Base-by-base conservation (phyloP, 176 grass and related monocot genomes). In the Carex myosuroides region DNA sequence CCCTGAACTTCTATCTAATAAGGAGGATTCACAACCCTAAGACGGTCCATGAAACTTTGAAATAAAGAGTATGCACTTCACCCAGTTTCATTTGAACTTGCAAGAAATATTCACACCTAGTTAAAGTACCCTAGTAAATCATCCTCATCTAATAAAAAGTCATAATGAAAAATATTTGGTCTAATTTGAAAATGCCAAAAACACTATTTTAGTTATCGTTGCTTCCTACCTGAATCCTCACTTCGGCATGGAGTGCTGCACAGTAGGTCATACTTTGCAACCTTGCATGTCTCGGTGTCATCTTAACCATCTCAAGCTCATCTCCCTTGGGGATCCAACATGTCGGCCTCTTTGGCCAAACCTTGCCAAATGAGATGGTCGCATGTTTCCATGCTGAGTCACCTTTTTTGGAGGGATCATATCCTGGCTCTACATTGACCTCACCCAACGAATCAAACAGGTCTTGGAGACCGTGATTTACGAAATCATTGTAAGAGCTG, bases 191-290 rank as follows among this genome's bases (percentile, higher is more conserved):
- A 52, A 53, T 26, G 17, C 0, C 1, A 77, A 77, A 77, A 56
- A 77, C 12, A 48, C 48, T 14, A 29, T 6, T 56, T 30, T 54
- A 33, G 21, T 77, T 77, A 24, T 56, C 50, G 17, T 30, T 32
- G 72, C 48, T 77, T 77, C 50, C 48, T 59, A 95, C 96, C 92
- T 93, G 91, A 81, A 98, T 89, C 79, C 70, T 88, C 54, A 91
- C 76, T 86, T 93, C 69, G 33, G 92, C 89, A 87, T 85, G 86
- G 48, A 98, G 80, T 73, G 78, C 72, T 10, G 93, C 89, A 65
- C 93, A 88, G 85, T 98, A 95, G 29, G 96, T 95, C 96, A 98
- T 98, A 68, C 87, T 98, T 72, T 98, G 93, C 33, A 98, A 86
- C 10, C 96, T 91, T 21, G 96, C 96, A 86, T 98, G 91, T 73